These are phyloP conservation scores for Teunomyces panamensis DNA, from an alignment of 805 yeast genomes.

Conservation along the genomic window DNA sequence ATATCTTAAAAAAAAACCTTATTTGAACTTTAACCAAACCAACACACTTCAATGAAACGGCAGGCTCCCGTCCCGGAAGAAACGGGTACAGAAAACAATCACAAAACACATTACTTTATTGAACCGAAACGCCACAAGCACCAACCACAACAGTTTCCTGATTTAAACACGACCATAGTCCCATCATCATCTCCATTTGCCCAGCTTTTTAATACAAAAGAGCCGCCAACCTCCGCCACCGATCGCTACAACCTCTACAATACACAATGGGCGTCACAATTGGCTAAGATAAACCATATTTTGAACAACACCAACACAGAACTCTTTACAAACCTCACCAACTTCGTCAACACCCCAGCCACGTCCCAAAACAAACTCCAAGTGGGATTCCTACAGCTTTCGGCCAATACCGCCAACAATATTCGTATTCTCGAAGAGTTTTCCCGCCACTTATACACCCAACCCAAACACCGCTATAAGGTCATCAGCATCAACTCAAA, in stretches of 20 bases:
- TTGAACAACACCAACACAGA: slow-evolving; percentile 31
- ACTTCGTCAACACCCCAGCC: slow-evolving; percentile 18
- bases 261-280: slow-evolving; percentile 28
- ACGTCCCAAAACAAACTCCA: slow-evolving; percentile 17
- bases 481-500: slow-evolving; percentile 30
- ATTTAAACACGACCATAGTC: not conserved
- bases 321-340: slow-evolving; percentile 24
- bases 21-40: not conserved
- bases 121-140: slow-evolving; percentile 5
- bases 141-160: slow-evolving; percentile 5
- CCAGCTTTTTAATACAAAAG: slow-evolving; percentile 22
- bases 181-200: slow-evolving; percentile 19
- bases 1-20: not conserved
- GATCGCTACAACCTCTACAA: slow-evolving; percentile 23
- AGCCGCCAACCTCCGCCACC: slow-evolving; percentile 17
- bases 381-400: slow-evolving; percentile 33
- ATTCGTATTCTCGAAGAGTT: slow-evolving; percentile 37
- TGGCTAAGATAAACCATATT: slow-evolving; percentile 23
- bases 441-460: slow-evolving; percentile 13
- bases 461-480: slow-evolving; percentile 11
- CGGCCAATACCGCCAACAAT: slow-evolving; percentile 42
- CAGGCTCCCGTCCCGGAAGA: not conserved
- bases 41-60: not conserved
- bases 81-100: slow-evolving; percentile 13
- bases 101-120: slow-evolving; percentile 35